Base-by-base conservation (phyloP, 768 basidiomycete species). In the Agaricus sinodeliciosus region DNA sequence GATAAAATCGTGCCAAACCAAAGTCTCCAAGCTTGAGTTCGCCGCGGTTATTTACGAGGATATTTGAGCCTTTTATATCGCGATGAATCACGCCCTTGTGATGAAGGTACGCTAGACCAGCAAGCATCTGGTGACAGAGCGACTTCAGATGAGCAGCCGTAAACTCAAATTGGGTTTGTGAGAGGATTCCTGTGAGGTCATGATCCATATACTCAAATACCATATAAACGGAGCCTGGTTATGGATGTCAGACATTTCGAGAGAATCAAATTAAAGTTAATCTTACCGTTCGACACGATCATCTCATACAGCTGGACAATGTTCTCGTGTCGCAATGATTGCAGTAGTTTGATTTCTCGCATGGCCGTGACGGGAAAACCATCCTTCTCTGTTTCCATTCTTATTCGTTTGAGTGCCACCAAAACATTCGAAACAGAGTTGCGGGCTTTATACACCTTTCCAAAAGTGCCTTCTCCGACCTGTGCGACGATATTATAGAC, bases 171-270 rank as follows among this genome's bases (percentile, higher is more conserved):
- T 92, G 87, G 0, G 81, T 88, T 70, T 97, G 94, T 2, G 92
- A 90, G 25, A 99, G 76, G 47, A 98, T 78, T 3, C 96, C 96
- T 2, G 94, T 97, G 49, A 99, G 74, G 65, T 99, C 96, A 65
- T 98, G 95, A 62, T 99, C 94, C 90, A 96, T 90, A 68, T 99
- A 99, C 67, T 98, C 94, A 62, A 98, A 93, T 36, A 99, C 95
- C 96, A 99, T 99, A 70, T 92, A 95, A 39, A 96, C 94, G 44
- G 88, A 85, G 54, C 93, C 95, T 97, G 51, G 55, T 37, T 39
- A 56, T 55, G 9, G 54, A 58, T 42, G 40, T 53, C 54, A 31
- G 42, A 9, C 8, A 18, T 28, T 43, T 36, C 13, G 31, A 26
- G 27, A 42, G 26, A 3, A 34, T 18, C 31, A 37, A 41, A 9